phyloP scores from a whole-genome alignment of 495 filamentous ascomycete species.

The Rhypophila decipiens region DNA sequence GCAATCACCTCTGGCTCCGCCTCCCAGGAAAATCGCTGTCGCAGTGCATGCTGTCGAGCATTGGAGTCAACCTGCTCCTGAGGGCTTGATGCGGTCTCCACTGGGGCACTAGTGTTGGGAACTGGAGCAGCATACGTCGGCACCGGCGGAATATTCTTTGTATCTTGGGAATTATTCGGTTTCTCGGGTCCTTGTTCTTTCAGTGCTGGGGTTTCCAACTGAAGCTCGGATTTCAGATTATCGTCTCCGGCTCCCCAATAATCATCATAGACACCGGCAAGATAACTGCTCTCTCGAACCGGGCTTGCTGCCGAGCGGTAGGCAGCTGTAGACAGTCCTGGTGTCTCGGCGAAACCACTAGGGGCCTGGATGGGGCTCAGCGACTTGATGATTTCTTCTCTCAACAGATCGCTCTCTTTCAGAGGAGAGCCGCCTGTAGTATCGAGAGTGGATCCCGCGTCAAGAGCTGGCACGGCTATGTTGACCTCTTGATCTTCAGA shows the following conservation, averaged over 20 bases:
- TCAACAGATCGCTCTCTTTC: conserved; percentile 68
- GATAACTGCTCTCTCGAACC: conserved; percentile 38
- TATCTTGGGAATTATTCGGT: background rate
- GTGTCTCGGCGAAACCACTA: conserved; percentile 3
- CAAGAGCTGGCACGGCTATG: conserved; percentile 29
- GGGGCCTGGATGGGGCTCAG: conserved; percentile 44
- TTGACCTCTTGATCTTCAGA: conserved; percentile 16
- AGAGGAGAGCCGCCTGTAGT: conserved; percentile 51
- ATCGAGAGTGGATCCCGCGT: conserved; percentile 49
- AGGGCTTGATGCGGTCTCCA: background rate
- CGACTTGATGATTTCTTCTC: conserved; percentile 77
- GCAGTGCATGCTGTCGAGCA: conserved; percentile 1
- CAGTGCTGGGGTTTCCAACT: background rate
- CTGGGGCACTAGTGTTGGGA: background rate
- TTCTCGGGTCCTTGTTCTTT: background rate
- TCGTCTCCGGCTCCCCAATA: conserved; percentile 32
- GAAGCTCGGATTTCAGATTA: conserved; percentile 6
- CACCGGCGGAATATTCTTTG: background rate
- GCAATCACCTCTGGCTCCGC: background rate
- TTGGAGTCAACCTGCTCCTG: background rate
- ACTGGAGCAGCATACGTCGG: too few species aligned
- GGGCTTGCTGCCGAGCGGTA: conserved; percentile 18
- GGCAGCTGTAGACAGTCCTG: conserved; percentile 6
- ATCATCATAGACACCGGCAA: conserved; percentile 39
- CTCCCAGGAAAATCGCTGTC: conserved; percentile 52